These are phyloP conservation scores for Tulasnella sp. DNA, from an alignment of 768 basidiomycete genomes.

Conservation along the genomic window DNA sequence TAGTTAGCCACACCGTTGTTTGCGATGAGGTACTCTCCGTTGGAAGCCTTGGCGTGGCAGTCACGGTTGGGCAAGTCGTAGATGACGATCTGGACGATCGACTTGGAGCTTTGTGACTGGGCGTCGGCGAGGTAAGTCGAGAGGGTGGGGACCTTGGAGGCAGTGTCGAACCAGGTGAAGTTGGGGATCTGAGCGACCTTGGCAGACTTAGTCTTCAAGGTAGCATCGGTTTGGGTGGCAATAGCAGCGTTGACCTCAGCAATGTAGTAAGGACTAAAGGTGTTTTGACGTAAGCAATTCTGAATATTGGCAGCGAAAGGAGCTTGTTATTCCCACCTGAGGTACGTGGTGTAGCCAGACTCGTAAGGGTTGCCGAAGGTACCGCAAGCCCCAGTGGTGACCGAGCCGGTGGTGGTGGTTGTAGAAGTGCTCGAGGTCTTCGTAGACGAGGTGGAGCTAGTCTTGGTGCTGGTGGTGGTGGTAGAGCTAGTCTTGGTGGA, in stretches of 20 bases:
- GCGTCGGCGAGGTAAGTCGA: constrained; percentile 58
- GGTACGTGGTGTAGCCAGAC: constrained; percentile 42
- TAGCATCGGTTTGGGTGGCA: constrained; percentile 43
- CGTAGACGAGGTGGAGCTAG: not conserved
- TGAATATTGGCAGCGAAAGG: too few species aligned
- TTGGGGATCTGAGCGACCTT: constrained; percentile 51
- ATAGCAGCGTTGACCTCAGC: constrained; percentile 47
- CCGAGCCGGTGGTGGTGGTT: constrained; percentile 27
- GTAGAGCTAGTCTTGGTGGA: constrained; percentile 15
- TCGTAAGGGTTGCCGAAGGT: constrained; percentile 43
- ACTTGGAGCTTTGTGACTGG: constrained; percentile 42
- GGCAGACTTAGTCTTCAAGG: constrained; percentile 44
- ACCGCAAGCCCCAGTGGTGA: constrained; percentile 14
- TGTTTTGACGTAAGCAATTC: too few species aligned
- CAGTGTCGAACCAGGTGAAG: constrained; percentile 54
- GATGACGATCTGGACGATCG: constrained; percentile 37
- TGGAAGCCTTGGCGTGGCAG: constrained; percentile 32
- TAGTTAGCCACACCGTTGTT: constrained; percentile 31
- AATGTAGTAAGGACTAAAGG: constrained; percentile 43
- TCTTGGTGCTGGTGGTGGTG: not conserved
- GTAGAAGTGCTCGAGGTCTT: constrained; percentile 20
- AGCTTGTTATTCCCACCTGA: constrained; percentile 26
- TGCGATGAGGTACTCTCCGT: constrained; percentile 31
- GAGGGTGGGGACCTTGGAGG: constrained; percentile 49
- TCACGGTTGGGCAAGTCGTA: constrained; percentile 51